Evolutionary conservation across 306 rosid species (phyloP).

Genomic region (Citrullus colocynthis): DNA sequence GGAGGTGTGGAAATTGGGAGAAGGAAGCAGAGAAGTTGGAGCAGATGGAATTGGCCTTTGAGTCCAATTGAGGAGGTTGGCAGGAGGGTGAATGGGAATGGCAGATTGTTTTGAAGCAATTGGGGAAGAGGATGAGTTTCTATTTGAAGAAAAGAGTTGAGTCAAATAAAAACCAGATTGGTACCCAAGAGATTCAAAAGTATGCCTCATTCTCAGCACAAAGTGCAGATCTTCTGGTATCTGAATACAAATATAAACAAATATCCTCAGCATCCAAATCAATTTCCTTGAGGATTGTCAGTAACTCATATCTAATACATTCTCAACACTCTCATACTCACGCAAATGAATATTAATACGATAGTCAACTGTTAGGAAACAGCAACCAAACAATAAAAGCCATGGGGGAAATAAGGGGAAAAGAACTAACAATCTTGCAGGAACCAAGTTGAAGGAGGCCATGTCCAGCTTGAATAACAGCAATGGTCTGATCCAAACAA

Average conservation of each 20-base stretch:
- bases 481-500: conserved; percentile 62
- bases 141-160: conserved; percentile 82
- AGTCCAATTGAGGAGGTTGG: conserved; percentile 74
- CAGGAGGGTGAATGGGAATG: conserved; percentile 61
- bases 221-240: conserved; percentile 95
- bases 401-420: neutral
- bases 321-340: neutral
- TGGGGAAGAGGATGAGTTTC: conserved; percentile 51
- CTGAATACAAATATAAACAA: conserved; percentile 22
- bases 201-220: conserved; percentile 97
- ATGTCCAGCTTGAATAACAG: conserved; percentile 99
- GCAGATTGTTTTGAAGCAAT: conserved; percentile 61
- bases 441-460: conserved; percentile 99
- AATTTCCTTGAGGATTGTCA: neutral
- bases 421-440: conserved; percentile 81
- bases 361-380: neutral
- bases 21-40: conserved; percentile 48
- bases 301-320: neutral
- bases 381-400: neutral
- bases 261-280: conserved; percentile 2
- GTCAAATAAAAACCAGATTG: conserved; percentile 92
- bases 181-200: conserved; percentile 92
- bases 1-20: conserved; percentile 55
- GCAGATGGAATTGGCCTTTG: conserved; percentile 61
- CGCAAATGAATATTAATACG: neutral